phyloP scores from a whole-genome alignment of 2,329 filamentous ascomycete species.

The Claviceps digitariae region DNA sequence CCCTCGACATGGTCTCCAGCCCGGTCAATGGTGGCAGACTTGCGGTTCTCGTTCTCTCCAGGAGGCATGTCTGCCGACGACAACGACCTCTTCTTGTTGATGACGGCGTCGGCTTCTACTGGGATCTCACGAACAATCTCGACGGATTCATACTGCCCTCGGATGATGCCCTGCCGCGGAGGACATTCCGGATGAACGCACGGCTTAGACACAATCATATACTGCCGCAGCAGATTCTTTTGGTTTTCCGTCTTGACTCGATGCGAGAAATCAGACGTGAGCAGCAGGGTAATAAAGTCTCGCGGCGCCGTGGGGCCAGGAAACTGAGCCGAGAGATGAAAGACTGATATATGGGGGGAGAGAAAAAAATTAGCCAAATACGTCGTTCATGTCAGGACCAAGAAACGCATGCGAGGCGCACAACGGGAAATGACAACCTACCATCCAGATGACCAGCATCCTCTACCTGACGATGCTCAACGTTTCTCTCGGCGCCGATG shows the following conservation, averaged over 20 bases:
- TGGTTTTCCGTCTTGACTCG: constrained; percentile 11
- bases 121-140: constrained; percentile 81
- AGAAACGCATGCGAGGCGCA: too few relatives aligned
- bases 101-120: constrained; percentile 22
- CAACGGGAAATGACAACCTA: constrained; percentile 14
- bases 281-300: constrained; percentile 72
- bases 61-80: constrained; percentile 19
- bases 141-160: constrained; percentile 80
- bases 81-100: constrained; percentile 17
- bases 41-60: constrained; percentile 15
- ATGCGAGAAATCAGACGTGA: constrained; percentile 48
- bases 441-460: constrained; percentile 51
- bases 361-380: background rate
- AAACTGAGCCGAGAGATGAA: constrained; percentile 77
- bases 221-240: constrained; percentile 41
- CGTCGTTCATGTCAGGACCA: background rate
- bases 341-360: constrained; percentile 40
- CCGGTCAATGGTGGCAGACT: constrained; percentile 6
- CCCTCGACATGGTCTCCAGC: constrained; percentile 19
- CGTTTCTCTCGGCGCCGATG: constrained; percentile 64
- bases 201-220: constrained; percentile 79
- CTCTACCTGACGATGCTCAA: constrained; percentile 49
- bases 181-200: constrained; percentile 64
- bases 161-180: constrained; percentile 57
- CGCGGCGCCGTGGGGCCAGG: constrained; percentile 76